Percentiles rank a stretch among this genome's conserved stretches.
These are phyloP conservation scores for Boechera retrofracta DNA, from an alignment of 345 rosid genomes.

Conservation along the genomic window DNA sequence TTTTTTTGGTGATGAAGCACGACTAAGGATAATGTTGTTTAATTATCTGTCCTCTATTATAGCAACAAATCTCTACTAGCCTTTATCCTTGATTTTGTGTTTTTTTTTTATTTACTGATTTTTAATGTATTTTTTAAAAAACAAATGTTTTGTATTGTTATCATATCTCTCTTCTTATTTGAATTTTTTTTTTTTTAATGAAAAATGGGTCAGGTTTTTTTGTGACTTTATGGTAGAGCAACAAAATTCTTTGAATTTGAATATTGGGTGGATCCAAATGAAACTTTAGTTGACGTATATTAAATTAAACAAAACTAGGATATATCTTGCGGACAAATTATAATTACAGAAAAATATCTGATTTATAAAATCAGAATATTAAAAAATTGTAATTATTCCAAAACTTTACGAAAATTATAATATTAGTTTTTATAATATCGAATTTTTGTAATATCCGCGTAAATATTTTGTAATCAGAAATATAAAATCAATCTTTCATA, in stretches of 20 bases:
- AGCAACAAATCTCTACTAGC: slow-evolving; percentile 21
- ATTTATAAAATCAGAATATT: no score
- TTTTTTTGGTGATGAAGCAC: slow-evolving; percentile 32
- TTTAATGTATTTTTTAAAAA: not conserved
- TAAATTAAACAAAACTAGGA: no score
- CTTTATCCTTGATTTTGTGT: slow-evolving; percentile 33
- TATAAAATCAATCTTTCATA: no score
- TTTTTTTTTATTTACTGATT: not conserved
- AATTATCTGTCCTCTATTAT: slow-evolving; percentile 28
- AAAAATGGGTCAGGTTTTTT: not conserved
- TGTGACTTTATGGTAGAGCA: slow-evolving; percentile 17
- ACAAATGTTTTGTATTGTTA: not conserved
- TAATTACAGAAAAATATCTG: no score
- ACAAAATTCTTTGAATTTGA: not conserved
- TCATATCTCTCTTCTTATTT: not conserved
- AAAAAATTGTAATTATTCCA: no score
- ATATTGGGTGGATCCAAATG: slow-evolving; percentile 2
- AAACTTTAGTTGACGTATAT: not conserved
- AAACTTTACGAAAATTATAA: no score
- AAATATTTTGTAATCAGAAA: no score
- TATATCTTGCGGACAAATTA: no score
- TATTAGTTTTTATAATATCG: no score
- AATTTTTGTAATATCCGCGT: no score
- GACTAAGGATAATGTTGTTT: slow-evolving; percentile 36
- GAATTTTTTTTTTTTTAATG: not conserved